phyloP scores from a whole-genome alignment of 306 rosid species.

The Hylodesmum podocarpum region DNA sequence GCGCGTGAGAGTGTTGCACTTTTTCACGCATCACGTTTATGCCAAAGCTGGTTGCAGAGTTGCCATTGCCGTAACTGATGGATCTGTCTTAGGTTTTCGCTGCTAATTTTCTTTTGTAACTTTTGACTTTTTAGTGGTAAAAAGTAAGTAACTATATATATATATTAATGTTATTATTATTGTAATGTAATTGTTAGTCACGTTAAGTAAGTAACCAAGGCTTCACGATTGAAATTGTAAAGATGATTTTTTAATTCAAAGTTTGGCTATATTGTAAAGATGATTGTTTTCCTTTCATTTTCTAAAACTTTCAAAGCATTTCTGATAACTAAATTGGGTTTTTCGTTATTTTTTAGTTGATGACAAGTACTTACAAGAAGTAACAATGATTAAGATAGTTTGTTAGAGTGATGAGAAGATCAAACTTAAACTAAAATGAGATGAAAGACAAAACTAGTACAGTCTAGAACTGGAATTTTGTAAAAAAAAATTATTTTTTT shows the following conservation, averaged over 20 bases:
- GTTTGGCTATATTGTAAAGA: not conserved
- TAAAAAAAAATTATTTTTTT: not conserved
- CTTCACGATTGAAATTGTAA: slow-evolving; percentile 35
- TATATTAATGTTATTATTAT: not conserved
- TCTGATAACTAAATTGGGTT: no score
- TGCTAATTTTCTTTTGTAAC: slow-evolving; percentile 45
- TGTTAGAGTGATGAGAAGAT: not conserved
- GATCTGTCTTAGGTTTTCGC: slow-evolving; percentile 88
- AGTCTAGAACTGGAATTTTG: not conserved
- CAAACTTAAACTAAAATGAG: not conserved
- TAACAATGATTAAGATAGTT: no score
- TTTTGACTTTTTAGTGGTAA: slow-evolving; percentile 4
- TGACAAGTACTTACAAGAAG: no score
- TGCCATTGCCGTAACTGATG: slow-evolving; percentile 66
- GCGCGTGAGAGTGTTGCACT: slow-evolving; percentile 74
- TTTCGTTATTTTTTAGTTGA: no score
- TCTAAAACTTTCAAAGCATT: no score
- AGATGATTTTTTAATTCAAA: slow-evolving; percentile 5
- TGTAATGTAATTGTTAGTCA: slow-evolving; percentile 11
- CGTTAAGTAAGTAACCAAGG: not conserved
- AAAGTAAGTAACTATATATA: not conserved
- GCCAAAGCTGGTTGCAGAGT: slow-evolving; percentile 70
- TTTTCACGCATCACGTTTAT: slow-evolving; percentile 74
- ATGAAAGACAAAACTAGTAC: not conserved
- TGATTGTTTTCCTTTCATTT: no score